Base-by-base conservation (phyloP, 371 early-diverging fungal genomes). In the Lichtheimia corymbifera region DNA sequence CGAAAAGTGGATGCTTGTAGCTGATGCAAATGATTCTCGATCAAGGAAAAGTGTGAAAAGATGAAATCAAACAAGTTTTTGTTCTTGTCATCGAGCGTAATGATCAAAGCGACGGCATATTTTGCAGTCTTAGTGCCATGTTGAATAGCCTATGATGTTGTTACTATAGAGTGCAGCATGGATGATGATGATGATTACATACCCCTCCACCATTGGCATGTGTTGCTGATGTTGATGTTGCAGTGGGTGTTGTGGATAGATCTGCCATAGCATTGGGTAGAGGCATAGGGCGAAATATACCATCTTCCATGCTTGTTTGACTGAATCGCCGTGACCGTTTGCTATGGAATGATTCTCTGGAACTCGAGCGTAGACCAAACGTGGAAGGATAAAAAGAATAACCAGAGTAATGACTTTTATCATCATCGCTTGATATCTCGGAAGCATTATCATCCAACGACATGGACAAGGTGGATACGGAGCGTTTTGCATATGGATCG, bases 241-340 rank as follows among this genome's bases (percentile, higher is more conserved):
- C 35, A 35, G 11, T 35, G 35, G 35, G 35, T 9, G 35, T 35
- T 35, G 35, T 35, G 5, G 35, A 11, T 35, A 35, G 2, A 11
- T 35, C 35, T 35, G 35, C 35, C 11, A 35, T 35, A 18, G 71
- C 50, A 14, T 63, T 80, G 14, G 88, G 86, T 24, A 86, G 61
- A 9, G 86, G 86, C 30, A 83, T 85, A n/a, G 86, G 86, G 50
- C 78, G 80, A 61, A 88, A 88, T 0, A 68, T 64, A 4, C 85
- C 84, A 55, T 85, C 83, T 59, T 88, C 88, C 77, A 88, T 80
- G 57, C 82, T 85, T 2, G 88, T 88, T 55, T 84, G 83, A 54
- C 83, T 83, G 35, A 81, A 82, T 22, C 83, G 70, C 15, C 83
- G 68, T 6, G 80, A 71, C 45, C 88, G 71, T 42, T 85, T 79